Base-by-base conservation (phyloP, 2,329 filamentous ascomycete genomes). In the Colletotrichum lentis region DNA sequence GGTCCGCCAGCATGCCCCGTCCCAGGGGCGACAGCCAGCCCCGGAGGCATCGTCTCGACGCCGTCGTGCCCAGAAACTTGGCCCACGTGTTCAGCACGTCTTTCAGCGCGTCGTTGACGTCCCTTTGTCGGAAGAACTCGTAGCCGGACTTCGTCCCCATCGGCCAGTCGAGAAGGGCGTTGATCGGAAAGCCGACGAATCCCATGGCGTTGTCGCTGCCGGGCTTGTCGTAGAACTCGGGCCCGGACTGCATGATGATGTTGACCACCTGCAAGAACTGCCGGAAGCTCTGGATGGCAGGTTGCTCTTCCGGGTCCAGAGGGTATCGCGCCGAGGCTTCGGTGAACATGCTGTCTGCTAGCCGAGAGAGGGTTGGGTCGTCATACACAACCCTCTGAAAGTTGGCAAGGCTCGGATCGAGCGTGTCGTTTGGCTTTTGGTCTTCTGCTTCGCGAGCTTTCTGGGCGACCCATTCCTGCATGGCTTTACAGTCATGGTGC, bases 141-240 rank as follows among this genome's bases (percentile, higher is more conserved):
- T 82, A 83, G 0, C 87, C 87, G 35, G 79, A 82, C 0, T 79
- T 78, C 0, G 85, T 88, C 3, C 79, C 82, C 86, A 89, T 88
- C 0, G 86, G 84, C 80, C 85, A 89, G 72, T 88, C 84, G 14
- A 89, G 75, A 10, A 89, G 78, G 0, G 85, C 86, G 64, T 85
- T 84, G 74, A 89, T 83, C 0, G 86, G 86, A 3, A 86, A 76
- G 0, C 86, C 86, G 22, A 87, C 82, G 70, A 87, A 76, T 0
- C 83, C 82, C 20, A 71, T 24, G 3, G 64, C 69, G 7, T 53
- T 24, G 31, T 54, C n/a, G 31, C 24, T 35, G 5, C 41, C 20
- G 3, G 47, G 31, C 31, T 46, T n/a, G 0, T 37, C 31, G 14
- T 54, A 35, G 27, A 62, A 65, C 14, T 55, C 49, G 10, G 63